These are phyloP conservation scores for Cinchona pubescens DNA, from an alignment of 257 asterid genomes.

Conservation along the genomic window DNA sequence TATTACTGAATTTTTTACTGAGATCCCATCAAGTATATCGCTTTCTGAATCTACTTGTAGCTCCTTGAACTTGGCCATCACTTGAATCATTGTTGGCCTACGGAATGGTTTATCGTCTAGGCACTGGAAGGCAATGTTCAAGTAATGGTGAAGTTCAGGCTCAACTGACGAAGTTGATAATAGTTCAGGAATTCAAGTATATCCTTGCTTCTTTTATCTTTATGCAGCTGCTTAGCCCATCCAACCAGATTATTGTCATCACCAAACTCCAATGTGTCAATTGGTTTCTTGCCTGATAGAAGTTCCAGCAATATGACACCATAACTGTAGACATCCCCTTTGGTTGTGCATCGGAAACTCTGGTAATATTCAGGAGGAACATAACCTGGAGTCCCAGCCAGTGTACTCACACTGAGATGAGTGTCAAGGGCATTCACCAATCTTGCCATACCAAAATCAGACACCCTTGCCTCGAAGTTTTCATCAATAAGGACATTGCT, in stretches of 20 bases:
- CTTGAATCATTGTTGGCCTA: constrained; percentile 94
- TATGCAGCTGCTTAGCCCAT: constrained; percentile 86
- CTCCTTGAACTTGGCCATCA: constrained; percentile 91
- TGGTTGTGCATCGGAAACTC: constrained; percentile 89
- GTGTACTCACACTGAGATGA: constrained; percentile 87
- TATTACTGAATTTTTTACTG: constrained; percentile 63
- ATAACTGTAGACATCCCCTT: constrained; percentile 93
- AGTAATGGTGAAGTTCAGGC: constrained; percentile 67
- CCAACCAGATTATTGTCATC: constrained; percentile 91
- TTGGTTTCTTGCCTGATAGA: constrained; percentile 84
- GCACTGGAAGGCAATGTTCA: constrained; percentile 76
- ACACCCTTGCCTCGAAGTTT: constrained; percentile 78
- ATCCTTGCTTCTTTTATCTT: constrained; percentile 53
- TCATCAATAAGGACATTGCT: constrained; percentile 89
- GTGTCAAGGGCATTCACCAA: constrained; percentile 81
- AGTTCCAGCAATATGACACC: constrained; percentile 90
- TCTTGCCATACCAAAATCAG: constrained; percentile 98
- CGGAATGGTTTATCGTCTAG: constrained; percentile 75
- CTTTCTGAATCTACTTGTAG: constrained; percentile 65
- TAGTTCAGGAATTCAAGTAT: constrained; percentile 63
- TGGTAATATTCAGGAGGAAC: constrained; percentile 98
- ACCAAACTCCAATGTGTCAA: constrained; percentile 68
- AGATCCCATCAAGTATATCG: constrained; percentile 76
- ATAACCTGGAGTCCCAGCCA: constrained; percentile 94
- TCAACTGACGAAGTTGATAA: constrained; percentile 52